Evolutionary conservation across 1,139 yeast genomes (phyloP).

Genomic region (Saccharomyces hybrid): DNA sequence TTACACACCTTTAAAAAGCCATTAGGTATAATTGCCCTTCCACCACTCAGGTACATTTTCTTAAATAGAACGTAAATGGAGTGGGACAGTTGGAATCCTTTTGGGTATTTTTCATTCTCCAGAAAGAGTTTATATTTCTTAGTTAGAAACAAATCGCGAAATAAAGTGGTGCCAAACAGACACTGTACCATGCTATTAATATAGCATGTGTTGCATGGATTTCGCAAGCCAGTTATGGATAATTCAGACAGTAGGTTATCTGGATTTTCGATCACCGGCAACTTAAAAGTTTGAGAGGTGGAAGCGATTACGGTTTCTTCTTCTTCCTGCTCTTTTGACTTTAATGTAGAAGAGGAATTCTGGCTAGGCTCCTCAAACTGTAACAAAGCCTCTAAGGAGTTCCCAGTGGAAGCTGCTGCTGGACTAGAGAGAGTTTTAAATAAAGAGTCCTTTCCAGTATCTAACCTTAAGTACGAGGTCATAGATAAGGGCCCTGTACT

Average conservation of each 20-base stretch:
- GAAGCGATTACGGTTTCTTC: background rate
- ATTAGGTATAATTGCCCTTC: conserved; percentile 52
- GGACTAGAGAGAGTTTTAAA: background rate
- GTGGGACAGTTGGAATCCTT: conserved; percentile 34
- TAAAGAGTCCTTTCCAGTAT: background rate
- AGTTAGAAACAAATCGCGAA: conserved; percentile 38
- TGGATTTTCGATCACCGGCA: background rate
- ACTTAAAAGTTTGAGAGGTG: background rate
- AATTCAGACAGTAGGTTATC: conserved; percentile 10
- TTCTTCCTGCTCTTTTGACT: background rate
- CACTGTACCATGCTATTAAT: conserved; percentile 61
- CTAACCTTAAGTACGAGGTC: background rate
- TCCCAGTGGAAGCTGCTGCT: background rate
- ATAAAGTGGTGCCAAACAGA: conserved; percentile 43
- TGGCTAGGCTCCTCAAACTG: background rate
- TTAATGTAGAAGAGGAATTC: background rate
- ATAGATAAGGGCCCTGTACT: background rate
- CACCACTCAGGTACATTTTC: conserved; percentile 42
- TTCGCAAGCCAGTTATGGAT: conserved; percentile 53
- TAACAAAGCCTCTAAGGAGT: background rate
- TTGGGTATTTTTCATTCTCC: conserved; percentile 26
- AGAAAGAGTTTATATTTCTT: conserved; percentile 38
- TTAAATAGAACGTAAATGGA: conserved; percentile 44
- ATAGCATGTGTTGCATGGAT: conserved; percentile 63
- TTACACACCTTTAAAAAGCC: conserved; percentile 49